phyloP scores from a whole-genome alignment of 1,284 basidiomycete species.

The Ustanciosporium gigantosporum region DNA sequence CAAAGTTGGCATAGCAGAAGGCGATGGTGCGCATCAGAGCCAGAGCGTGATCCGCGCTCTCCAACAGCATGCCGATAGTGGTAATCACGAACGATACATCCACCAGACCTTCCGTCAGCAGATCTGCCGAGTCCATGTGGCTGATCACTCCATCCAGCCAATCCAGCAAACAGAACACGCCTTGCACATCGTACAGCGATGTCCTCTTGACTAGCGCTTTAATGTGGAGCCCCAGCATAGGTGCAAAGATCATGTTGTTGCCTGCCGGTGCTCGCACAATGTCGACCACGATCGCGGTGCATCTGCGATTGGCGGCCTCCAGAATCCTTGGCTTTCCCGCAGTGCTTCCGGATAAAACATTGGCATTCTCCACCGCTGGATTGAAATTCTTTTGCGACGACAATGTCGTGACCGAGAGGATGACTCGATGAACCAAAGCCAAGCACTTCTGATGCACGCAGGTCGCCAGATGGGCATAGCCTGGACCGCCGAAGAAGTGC shows the following conservation, averaged over 20 bases:
- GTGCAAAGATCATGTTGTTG: constrained; percentile 44
- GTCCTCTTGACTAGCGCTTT: constrained; percentile 54
- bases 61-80: constrained; percentile 47
- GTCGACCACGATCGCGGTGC: constrained; percentile 56
- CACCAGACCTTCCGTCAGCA: constrained; percentile 38
- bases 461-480: constrained; percentile 54
- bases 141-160: constrained; percentile 54
- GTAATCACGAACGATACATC: constrained; percentile 54
- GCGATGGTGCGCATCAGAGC: constrained; percentile 56
- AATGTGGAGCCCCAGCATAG: constrained; percentile 53
- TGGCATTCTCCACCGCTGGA: constrained; percentile 54
- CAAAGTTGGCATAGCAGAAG: constrained; percentile 57
- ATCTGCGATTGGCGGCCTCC: constrained; percentile 55
- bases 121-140: constrained; percentile 53
- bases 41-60: constrained; percentile 55
- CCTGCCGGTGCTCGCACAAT: constrained; percentile 46
- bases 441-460: constrained; percentile 57
- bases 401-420: constrained; percentile 55
- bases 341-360: constrained; percentile 54
- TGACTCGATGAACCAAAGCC: constrained; percentile 52
- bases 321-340: constrained; percentile 56
- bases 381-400: constrained; percentile 59
- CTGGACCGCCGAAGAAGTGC: constrained; percentile 54
- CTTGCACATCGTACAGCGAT: constrained; percentile 56
- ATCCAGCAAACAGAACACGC: constrained; percentile 56